These are phyloP conservation scores for Zanthoxylum bungeanum DNA, from an alignment of 345 rosid species.

Conservation along the genomic window DNA sequence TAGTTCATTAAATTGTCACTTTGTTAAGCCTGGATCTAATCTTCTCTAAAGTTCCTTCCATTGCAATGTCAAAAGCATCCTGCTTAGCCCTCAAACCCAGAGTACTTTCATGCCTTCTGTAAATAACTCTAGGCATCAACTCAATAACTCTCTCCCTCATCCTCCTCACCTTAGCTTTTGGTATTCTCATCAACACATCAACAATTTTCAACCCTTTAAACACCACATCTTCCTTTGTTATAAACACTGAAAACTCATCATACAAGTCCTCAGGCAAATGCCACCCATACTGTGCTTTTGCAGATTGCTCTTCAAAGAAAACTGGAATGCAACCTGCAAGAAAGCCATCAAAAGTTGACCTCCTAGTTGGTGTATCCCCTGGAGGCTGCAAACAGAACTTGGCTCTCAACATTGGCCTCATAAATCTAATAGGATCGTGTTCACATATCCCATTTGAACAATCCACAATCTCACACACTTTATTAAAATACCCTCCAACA, in stretches of 20 bases:
- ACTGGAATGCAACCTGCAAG: conserved; percentile 90
- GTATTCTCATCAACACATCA: conserved; percentile 71
- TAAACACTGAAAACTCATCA: conserved; percentile 56
- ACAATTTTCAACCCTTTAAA: conserved; percentile 57
- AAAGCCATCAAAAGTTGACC: conserved; percentile 81
- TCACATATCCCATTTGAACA: conserved; percentile 89
- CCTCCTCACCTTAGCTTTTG: conserved; percentile 49
- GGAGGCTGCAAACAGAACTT: conserved; percentile 90
- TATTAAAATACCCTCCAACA: conserved; percentile 20
- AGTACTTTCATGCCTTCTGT: conserved; percentile 80
- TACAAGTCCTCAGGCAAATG: conserved; percentile 59
- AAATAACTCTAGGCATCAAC: conserved; percentile 68
- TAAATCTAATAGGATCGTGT: conserved; percentile 77
- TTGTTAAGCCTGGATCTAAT: conserved; percentile 43
- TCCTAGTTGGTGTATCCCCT: conserved; percentile 80
- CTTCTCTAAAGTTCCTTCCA: conserved; percentile 60
- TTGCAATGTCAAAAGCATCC: conserved; percentile 89
- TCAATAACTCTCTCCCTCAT: conserved; percentile 70
- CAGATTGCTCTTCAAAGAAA: conserved; percentile 81
- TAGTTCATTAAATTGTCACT: conserved; percentile 18
- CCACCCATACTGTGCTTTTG: conserved; percentile 71
- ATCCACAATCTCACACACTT: conserved; percentile 70
- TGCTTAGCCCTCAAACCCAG: conserved; percentile 48
- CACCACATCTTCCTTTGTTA: conserved; percentile 85
- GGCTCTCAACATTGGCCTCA: conserved; percentile 76